Conservation (phyloP, 2,329 filamentous ascomycete genomes). For the Neopestalotiopsis rosae region DNA sequence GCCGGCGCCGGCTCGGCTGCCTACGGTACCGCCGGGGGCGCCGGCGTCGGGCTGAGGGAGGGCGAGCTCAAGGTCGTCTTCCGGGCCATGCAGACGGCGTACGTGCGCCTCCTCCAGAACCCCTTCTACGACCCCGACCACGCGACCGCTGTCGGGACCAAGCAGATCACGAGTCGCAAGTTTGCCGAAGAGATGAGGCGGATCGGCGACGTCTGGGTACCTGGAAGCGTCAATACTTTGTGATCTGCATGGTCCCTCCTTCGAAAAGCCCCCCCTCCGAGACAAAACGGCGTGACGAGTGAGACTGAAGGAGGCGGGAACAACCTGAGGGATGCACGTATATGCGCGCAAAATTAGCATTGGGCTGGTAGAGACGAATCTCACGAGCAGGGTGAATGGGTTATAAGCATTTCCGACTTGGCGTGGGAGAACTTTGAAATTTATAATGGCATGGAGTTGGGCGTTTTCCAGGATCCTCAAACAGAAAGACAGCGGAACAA, state of each 20-base stretch:
- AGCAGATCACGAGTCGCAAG: slow-evolving; percentile 79
- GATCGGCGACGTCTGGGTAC: slow-evolving; percentile 85
- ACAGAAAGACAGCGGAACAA: not conserved
- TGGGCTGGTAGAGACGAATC: not conserved
- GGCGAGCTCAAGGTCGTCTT: slow-evolving; percentile 92
- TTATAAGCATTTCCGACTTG: not conserved
- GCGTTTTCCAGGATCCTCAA: not conserved
- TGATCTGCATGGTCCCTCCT: not conserved
- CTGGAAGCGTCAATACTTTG: slow-evolving; percentile 57
- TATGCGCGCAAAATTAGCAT: not conserved
- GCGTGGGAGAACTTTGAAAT: not conserved
- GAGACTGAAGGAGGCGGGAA: not conserved
- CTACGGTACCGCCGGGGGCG: slow-evolving; percentile 36
- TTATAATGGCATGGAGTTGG: not conserved
- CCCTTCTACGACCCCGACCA: slow-evolving; percentile 94
- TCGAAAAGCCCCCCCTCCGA: not conserved
- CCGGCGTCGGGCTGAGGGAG: slow-evolving; percentile 72
- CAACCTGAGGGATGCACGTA: not conserved
- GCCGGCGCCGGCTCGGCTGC: slow-evolving; percentile 26
- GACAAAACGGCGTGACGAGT: too few species aligned
- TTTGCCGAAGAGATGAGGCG: slow-evolving; percentile 84
- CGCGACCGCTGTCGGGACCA: slow-evolving; percentile 59
- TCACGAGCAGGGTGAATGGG: not conserved
- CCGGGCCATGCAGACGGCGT: slow-evolving; percentile 89
- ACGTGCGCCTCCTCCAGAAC: slow-evolving; percentile 87